Evolutionary conservation across 2,329 filamentous ascomycete species (phyloP), one percentile per base, ranked within the genome.

Genomic region (Penicillium sp.): DNA sequence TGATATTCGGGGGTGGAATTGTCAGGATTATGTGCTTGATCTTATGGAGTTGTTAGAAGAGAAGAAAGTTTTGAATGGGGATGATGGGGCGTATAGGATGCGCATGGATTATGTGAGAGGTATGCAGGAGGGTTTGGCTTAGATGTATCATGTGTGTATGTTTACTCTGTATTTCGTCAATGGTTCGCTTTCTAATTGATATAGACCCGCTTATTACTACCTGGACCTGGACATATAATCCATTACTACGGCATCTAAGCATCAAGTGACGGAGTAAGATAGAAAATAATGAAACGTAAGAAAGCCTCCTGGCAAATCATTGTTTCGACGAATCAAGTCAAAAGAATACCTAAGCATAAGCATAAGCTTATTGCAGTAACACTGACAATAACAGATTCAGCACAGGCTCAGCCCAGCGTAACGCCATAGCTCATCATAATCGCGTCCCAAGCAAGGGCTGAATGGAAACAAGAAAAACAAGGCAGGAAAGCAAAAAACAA

Each of bases 11-110:
- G 64, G 62, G n/a, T 68, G 51, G 53, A 68, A 68, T 39, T 70
- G 63, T 53, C 65, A 70, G 49, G 63, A 69, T 47, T 70, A 67
- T 48, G 61, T 69, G 1, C 61, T 70, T 47, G 67, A 70, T 11
- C 56, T 69, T 50, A 46, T 70, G 27, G 56, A 63, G 9, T 33
- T 22, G 4, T 55, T 67, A 33, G 63, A 65, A 39, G 49, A 49
- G 4, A 39, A 61, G 43, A 44, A 9, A 2, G 49, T 67, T n/a
- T 49, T 67, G 21, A 51, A 65, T 37, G 21, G 27, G 1, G 22
- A 24, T 5, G 49, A 59, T 21, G 5, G 13, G 22, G 16, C 1
- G 1, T 62, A 60, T 24, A 51, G 42, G 47, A 53, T 24, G 52
- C 42, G 60, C 39, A 58, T 56, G 19, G 19, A 42, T 8, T 19